Evolutionary conservation across 106 monocot genomes (phyloP), one percentile per base, ranked within the genome.

Genomic region (Platanthera zijinensis): DNA sequence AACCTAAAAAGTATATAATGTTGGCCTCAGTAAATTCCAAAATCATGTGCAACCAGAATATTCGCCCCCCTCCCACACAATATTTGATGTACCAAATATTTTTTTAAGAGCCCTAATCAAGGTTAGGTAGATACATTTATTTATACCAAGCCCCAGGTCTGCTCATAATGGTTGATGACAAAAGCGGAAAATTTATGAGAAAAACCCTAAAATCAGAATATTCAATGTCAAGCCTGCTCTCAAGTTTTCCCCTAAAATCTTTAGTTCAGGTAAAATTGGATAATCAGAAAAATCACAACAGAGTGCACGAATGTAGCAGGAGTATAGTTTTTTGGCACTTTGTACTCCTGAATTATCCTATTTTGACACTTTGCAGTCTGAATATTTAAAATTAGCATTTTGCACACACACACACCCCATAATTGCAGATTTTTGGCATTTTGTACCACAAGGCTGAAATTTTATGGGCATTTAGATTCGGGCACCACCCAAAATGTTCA

Each of bases 41-140:
- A 59, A 59, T 59, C 59, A 59, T 18, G 59, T 54, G 54, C 54
- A 59, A 19, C 59, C n/a, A 59, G 59, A 59, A 59, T 59, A 59
- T 59, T n/a, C 59, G 5, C 59, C 0, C 18, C 19, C 5, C 5
- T 7, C 21, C n/a, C 21, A 21, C 32, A 10, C 66, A 66, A 66
- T 66, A 66, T 11, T 25, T 25, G 66, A 11, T 32, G 32, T 10
- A 66, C 66, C 32, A 66, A 66, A 66, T 8, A 66, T 66, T 66
- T 10, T 4, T 10, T 4, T 66, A 66, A 32, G 25, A 30, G 32
- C 10, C 5, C 11, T 32, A 66, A 30, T 66, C 12, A 66, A 32
- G 9, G 30, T 62, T 66, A 30, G 66, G 25, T 66, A 30, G 13
- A 39, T 39, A 39, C 39, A 39, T 39, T 39, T 39, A 39, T 39